Evolutionary conservation across 352 stramenopile genomes (phyloP), one percentile per base, ranked within the genome.

Genomic region (Globisporangium splendens): DNA sequence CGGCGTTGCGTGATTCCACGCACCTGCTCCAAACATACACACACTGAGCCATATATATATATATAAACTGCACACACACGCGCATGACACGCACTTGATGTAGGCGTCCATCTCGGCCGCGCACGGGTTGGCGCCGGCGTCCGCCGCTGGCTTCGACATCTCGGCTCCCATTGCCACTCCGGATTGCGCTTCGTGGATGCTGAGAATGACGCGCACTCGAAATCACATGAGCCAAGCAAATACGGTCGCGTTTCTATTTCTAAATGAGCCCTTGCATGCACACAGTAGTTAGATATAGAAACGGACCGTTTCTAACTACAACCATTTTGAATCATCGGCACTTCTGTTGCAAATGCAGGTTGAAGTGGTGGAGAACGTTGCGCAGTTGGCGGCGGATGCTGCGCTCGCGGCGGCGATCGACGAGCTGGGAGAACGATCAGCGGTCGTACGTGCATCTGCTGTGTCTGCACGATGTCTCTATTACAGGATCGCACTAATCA

Each of bases 151-250:
- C 57, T 86, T 89, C 52, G 81, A 88, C 54, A 66, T 60, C 55
- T 89, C 67, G n/a, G 71, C 79, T 38, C 81, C 81, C 81, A 91
- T 91, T n/a, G n/a, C n/a, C n/a, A n/a, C n/a, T n/a, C n/a, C n/a
- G n/a, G n/a, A 12, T 33, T 52, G 14, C 8, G 22, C 15, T 5
- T 7, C 33, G 43, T 13, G 18, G n/a, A 24, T 47, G 20, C 5
- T 21, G 18, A 10, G n/a, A 39, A 56, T 48, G 41, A 20, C n/a
- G 13, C 18, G 50, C 11, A n/a, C n/a, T n/a, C n/a, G n/a, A n/a
- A n/a, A n/a, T n/a, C n/a, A 17, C 24, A 46, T 47, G 22, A 17
- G 5, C 15, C 14, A 21, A 24, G 31, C 7, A 33, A 44, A 11
- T 54, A 35, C 8, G 18, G 14, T 44, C 22, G 6, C 18, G 24